Conservation (phyloP, 768 basidiomycete species). For the Tephrocybe sp. region DNA sequence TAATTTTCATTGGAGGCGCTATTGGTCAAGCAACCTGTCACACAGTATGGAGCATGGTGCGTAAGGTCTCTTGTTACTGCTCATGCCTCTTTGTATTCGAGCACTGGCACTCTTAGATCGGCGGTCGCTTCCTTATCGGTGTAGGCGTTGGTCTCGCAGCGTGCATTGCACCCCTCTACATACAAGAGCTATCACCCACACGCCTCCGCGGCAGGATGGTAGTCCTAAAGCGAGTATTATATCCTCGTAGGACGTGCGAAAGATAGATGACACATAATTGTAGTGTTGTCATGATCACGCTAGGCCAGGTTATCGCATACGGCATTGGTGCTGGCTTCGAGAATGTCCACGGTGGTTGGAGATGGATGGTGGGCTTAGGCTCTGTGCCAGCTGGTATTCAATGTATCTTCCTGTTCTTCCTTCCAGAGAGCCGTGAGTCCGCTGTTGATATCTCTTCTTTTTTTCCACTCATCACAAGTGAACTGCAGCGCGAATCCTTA, state of each 20-base stretch:
- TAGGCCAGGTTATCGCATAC: constrained; percentile 80
- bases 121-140: constrained; percentile 74
- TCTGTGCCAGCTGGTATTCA: constrained; percentile 69
- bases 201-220: constrained; percentile 75
- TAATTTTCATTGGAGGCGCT: constrained; percentile 76
- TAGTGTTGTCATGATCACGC: constrained; percentile 75
- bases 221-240: constrained; percentile 55
- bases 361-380: constrained; percentile 84
- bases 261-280: not conserved
- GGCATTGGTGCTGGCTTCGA: constrained; percentile 70
- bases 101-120: constrained; percentile 41
- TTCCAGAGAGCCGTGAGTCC: constrained; percentile 79
- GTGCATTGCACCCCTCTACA: constrained; percentile 80
- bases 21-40: constrained; percentile 70
- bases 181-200: constrained; percentile 81
- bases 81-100: not conserved
- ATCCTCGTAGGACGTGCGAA: not conserved
- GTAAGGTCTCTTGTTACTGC: constrained; percentile 14
- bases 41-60: constrained; percentile 69
- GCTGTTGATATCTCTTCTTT: not conserved
- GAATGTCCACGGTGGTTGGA: constrained; percentile 64
- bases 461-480: too few relatives aligned
- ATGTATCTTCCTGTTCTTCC: constrained; percentile 55
- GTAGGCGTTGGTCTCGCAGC: constrained; percentile 74
- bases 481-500: constrained; percentile 52